Evolutionary conservation across 2,329 filamentous ascomycete genomes (phyloP).

Genomic region (Pseudogymnoascus sp.): DNA sequence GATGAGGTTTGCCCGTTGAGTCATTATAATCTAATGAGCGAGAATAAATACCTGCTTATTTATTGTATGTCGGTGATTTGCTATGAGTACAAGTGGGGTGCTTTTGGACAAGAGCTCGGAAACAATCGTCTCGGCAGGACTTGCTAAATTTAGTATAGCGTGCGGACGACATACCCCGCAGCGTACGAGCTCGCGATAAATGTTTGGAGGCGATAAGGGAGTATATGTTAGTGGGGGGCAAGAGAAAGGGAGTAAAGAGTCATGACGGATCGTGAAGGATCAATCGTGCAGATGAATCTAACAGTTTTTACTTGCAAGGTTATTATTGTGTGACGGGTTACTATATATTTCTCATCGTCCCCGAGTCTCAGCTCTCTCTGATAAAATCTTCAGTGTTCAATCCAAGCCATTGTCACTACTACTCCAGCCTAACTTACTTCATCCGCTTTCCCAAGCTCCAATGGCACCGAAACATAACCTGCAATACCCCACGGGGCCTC

Average conservation of each 20-base stretch:
- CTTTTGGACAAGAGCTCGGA: not conserved
- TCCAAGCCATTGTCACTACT: not conserved
- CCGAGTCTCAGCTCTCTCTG: not conserved
- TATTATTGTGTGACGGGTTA: not conserved
- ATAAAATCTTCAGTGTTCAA: not conserved
- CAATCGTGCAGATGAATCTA: not conserved
- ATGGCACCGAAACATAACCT: constrained; percentile 15
- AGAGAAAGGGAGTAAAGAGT: not conserved
- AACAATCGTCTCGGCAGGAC: not conserved
- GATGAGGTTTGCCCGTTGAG: not conserved
- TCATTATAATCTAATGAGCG: not conserved
- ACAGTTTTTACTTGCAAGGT: not conserved
- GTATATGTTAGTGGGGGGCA: not conserved
- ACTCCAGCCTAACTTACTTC: not conserved
- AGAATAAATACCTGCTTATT: not conserved
- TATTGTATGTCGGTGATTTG: not conserved
- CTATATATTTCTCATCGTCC: not conserved
- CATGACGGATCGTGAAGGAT: not conserved
- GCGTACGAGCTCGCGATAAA: not conserved
- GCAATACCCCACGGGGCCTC: constrained; percentile 19
- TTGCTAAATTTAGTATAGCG: not conserved
- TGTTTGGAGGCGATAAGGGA: not conserved
- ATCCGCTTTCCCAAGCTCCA: not conserved
- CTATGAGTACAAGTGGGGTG: not conserved
- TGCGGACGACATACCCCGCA: not conserved